Conservation (phyloP, 371 early-diverging fungal species). For the Nematocida sp. region DNA sequence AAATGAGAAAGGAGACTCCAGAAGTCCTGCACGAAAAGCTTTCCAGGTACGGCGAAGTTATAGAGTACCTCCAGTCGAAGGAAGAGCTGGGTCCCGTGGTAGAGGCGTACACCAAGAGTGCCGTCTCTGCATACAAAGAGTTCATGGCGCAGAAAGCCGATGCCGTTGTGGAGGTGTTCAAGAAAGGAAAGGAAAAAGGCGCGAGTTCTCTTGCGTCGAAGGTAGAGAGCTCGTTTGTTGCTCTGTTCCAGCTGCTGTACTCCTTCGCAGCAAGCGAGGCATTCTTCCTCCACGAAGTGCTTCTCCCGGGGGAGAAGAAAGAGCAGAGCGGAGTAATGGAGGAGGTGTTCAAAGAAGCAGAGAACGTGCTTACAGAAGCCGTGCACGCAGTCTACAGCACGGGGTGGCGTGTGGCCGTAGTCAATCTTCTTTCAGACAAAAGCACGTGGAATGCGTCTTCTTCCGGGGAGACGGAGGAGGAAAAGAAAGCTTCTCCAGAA, state of each 20-base stretch:
- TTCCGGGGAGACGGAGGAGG: neutral
- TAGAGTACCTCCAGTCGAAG: neutral
- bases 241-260: conserved; percentile 3
- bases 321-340: conserved; percentile 12
- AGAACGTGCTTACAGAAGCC: neutral
- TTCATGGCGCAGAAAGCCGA: conserved; percentile 14
- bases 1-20: neutral
- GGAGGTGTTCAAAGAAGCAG: conserved; percentile 34
- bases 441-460: neutral
- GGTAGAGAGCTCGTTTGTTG: conserved; percentile 29
- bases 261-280: conserved; percentile 3
- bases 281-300: conserved; percentile 5
- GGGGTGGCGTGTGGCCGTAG: conserved; percentile 7
- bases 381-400: neutral
- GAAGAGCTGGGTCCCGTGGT: neutral
- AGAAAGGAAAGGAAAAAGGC: conserved; percentile 18
- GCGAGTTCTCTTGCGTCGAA: conserved; percentile 18
- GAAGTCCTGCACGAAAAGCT: conserved; percentile 8
- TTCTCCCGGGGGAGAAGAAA: conserved; percentile 3
- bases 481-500: neutral
- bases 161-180: neutral
- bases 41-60: conserved; percentile 23
- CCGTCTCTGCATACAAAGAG: neutral
- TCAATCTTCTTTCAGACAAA: conserved; percentile 17
- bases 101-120: neutral